Evolutionary conservation across 352 stramenopile species (phyloP), one percentile per base, ranked within the genome.

Genomic region (Phytophthora palmivora): DNA sequence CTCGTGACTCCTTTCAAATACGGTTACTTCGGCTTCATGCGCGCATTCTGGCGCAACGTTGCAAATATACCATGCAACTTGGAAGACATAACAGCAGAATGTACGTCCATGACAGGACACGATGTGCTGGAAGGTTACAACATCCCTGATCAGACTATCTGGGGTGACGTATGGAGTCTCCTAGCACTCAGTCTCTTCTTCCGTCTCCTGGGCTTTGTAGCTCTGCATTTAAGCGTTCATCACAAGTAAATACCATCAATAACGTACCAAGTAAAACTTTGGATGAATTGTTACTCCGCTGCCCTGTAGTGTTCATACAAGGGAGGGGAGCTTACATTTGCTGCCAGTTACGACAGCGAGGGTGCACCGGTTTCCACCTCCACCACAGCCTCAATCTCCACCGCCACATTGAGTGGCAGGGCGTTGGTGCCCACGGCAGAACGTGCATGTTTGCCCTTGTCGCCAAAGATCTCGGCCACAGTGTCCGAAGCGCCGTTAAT

Each of bases 321-420:
- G 46, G 38, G 47, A 59, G 49, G 8, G 38, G 56, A 30, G 7
- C 21, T 34, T 39, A 32, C 21, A 30, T 39, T n/a, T 59, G 11
- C 34, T 50, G 30, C 34, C 32, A 21, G 34, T 59, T 61, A 72
- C 33, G 64, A 69, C 28, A 72, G 64, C 42, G 64, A 72, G 8
- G 64, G 64, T 5, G 51, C 64, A 9, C 46, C 51, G 28, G 58
- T 70, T 48, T 97, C 82, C 26, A 99, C 78, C 76, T 99, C 92
- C 24, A 98, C 87, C 64, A 99, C 90, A 53, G 93, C 91, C 75
- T 99, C 97, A 28, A 99, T 94, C 82, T 99, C 97, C 9, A 99
- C 96, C 33, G 93, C 87, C 34, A 99, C 92, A 64, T 98, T 97
- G 36, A 99, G 77, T 32, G 97, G 97, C 51, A 99, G 78, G n/a